phyloP scores from a whole-genome alignment of 257 asterid species.

The Scutellaria minor region DNA sequence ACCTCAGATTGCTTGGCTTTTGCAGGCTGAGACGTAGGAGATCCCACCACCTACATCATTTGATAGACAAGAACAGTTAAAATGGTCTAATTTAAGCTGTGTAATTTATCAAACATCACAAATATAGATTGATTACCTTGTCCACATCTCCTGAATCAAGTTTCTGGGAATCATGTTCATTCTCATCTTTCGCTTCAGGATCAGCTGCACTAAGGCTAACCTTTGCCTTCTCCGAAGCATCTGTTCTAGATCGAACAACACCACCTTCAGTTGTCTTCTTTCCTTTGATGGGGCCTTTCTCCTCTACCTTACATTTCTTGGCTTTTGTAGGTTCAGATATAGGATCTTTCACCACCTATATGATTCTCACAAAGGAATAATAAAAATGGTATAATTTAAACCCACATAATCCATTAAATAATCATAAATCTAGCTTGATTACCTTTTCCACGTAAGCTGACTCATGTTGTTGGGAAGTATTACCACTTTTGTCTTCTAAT shows the following conservation, averaged over 20 bases:
- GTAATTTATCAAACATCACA: neutral
- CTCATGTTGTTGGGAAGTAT: neutral
- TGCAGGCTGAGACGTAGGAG: neutral
- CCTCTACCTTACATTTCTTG: slow-evolving; percentile 19
- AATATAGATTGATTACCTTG: neutral
- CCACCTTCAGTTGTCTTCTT: neutral
- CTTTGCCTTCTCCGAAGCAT: neutral
- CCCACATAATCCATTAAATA: neutral
- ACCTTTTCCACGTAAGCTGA: neutral
- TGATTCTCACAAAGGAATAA: slow-evolving; percentile 1
- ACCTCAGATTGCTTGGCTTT: neutral
- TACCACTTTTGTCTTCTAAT: neutral
- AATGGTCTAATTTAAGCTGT: neutral
- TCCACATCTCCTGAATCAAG: neutral
- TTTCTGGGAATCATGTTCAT: neutral
- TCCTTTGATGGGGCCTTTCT: neutral
- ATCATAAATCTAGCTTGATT: neutral
- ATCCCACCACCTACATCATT: neutral
- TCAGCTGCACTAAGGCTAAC: neutral
- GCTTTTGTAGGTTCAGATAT: slow-evolving; percentile 23
- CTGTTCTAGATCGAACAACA: neutral
- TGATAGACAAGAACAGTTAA: neutral
- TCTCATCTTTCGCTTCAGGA: neutral
- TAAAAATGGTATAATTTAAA: neutral
- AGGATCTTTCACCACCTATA: neutral